phyloP scores from a whole-genome alignment of 2,329 filamentous ascomycete genomes.

The Cladosporium sphaerospermum region DNA sequence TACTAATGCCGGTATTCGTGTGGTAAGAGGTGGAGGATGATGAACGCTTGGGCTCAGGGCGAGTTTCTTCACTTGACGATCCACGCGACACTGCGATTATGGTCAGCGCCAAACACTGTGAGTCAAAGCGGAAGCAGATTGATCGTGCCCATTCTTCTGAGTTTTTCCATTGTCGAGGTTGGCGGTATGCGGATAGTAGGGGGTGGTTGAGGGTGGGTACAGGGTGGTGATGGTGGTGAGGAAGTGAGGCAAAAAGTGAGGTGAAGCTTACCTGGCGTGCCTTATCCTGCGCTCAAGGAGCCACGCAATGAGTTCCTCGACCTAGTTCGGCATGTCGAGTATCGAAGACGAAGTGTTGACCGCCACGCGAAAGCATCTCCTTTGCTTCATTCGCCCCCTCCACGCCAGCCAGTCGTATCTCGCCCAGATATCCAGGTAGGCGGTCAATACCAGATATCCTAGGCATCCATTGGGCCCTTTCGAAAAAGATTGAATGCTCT shows the following conservation, averaged over 20 bases:
- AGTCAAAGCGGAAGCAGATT: neutral
- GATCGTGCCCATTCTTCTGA: neutral
- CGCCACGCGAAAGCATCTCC: neutral
- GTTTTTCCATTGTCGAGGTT: neutral
- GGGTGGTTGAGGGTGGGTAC: neutral
- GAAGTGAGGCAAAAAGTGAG: neutral
- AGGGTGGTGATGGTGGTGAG: neutral
- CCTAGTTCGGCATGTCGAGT: neutral
- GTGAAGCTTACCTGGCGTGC: neutral
- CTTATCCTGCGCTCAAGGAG: neutral
- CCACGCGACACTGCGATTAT: neutral
- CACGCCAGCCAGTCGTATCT: neutral
- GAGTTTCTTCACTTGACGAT: neutral
- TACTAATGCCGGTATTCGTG: neutral
- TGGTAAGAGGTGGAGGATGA: neutral
- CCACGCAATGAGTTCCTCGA: neutral
- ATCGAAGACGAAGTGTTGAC: neutral
- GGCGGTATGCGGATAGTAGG: neutral
- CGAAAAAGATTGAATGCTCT: neutral
- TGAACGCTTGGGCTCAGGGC: neutral
- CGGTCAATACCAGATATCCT: neutral
- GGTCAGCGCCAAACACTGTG: neutral
- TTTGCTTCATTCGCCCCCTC: neutral
- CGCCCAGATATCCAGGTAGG: neutral
- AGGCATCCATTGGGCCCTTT: neutral